These are phyloP conservation scores for Myxozyma melibiosi DNA, from an alignment of 805 yeast genomes.

Conservation along the genomic window DNA sequence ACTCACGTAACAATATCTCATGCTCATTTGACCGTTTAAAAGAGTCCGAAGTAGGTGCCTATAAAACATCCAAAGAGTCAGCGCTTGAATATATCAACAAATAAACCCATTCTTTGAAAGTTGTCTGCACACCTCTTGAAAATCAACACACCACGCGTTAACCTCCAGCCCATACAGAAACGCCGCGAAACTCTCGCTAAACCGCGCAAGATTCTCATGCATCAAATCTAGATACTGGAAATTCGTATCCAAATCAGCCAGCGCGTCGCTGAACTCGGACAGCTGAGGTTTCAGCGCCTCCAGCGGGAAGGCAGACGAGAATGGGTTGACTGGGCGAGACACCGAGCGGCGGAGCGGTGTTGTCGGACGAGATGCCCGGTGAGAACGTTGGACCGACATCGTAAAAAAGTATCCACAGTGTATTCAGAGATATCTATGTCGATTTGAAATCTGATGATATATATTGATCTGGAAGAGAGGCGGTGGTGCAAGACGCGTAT, in stretches of 20 bases:
- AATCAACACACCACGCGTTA: constrained; percentile 88
- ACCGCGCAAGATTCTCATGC: constrained; percentile 62
- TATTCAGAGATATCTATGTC: background rate
- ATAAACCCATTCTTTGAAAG: no score
- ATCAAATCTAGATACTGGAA: constrained; percentile 58
- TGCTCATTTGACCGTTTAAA: constrained; percentile 19
- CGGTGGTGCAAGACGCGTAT: background rate
- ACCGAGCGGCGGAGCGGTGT: constrained; percentile 32
- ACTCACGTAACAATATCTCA: constrained; percentile 17
- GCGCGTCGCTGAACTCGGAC: constrained; percentile 41
- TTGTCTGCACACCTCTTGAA: constrained; percentile 41
- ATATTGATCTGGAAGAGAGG: background rate
- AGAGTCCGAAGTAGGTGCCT: constrained; percentile 31
- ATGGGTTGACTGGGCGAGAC: constrained; percentile 21
- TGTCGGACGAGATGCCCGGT: constrained; percentile 32
- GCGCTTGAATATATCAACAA: no score
- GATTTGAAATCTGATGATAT: background rate
- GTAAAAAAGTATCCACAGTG: background rate
- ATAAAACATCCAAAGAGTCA: background rate
- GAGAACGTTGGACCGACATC: constrained; percentile 25
- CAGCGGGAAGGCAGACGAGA: constrained; percentile 21
- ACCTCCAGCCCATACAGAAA: constrained; percentile 77
- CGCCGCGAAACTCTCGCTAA: constrained; percentile 78
- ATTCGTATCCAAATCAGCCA: constrained; percentile 57
- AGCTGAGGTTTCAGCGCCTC: constrained; percentile 34